phyloP scores from a whole-genome alignment of 345 rosid genomes.

The Leavenworthia alabamica region DNA sequence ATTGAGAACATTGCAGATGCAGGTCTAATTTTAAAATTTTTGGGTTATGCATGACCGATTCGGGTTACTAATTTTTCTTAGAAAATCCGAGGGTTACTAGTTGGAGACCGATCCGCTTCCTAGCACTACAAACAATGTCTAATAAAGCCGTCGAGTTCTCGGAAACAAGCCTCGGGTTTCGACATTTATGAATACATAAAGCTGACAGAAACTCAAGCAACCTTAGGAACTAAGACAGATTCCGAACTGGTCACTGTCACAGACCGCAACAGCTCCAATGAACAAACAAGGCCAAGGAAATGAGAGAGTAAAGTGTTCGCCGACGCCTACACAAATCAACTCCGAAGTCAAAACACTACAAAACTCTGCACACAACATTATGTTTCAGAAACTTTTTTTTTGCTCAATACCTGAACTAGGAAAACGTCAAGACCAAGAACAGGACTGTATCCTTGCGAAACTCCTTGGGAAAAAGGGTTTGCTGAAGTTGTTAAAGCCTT shows the following conservation, averaged over 20 bases:
- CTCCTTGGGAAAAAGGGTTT: constrained; percentile 78
- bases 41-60: too few relatives aligned
- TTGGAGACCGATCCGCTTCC: too few relatives aligned
- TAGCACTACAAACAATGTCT: too few relatives aligned
- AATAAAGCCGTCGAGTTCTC: too few relatives aligned
- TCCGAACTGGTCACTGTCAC: constrained; percentile 71
- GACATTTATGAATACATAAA: too few relatives aligned
- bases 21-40: too few relatives aligned
- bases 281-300: constrained; percentile 80
- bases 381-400: not conserved
- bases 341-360: constrained; percentile 3
- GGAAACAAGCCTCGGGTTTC: too few relatives aligned
- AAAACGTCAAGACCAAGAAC: constrained; percentile 92
- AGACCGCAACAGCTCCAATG: constrained; percentile 83
- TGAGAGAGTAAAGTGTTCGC: constrained; percentile 94
- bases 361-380: not conserved
- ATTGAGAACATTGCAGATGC: too few relatives aligned
- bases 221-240: constrained; percentile 39
- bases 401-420: constrained; percentile 90
- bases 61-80: too few relatives aligned
- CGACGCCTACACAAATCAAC: constrained; percentile 62
- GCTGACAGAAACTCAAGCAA: constrained; percentile 41
- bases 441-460: constrained; percentile 72
- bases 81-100: too few relatives aligned
- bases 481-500: constrained; percentile 90